Conservation (phyloP, 441 rosid genomes). For the Gossypium gossypioides region DNA sequence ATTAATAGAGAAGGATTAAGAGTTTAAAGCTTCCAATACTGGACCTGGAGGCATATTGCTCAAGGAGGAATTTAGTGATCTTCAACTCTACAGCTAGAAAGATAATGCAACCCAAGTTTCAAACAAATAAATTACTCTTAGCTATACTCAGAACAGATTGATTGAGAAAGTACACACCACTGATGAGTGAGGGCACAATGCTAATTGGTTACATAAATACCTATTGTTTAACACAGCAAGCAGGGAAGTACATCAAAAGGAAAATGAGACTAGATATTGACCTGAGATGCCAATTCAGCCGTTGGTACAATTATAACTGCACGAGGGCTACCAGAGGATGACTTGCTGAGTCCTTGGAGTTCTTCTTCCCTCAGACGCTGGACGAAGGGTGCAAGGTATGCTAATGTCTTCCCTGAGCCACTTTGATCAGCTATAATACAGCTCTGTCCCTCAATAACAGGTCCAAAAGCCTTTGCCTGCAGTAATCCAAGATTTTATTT, state of each 20-base stretch:
- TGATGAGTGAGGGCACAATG: not conserved
- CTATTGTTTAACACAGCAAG: not conserved
- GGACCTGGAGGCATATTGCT: not conserved
- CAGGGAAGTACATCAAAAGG: constrained; percentile 6
- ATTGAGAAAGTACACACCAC: not conserved
- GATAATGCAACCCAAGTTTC: not conserved
- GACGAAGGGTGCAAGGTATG: constrained; percentile 74
- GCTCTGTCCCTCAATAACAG: constrained; percentile 61
- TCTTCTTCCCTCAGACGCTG: constrained; percentile 85
- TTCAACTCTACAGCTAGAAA: not conserved
- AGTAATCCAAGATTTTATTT: constrained; percentile 9
- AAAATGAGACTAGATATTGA: constrained; percentile 17
- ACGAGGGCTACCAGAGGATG: constrained; percentile 55
- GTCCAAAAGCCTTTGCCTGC: constrained; percentile 79
- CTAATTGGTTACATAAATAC: not conserved
- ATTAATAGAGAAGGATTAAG: not conserved
- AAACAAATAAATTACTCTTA: not conserved
- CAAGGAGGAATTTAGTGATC: not conserved
- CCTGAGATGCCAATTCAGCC: constrained; percentile 94
- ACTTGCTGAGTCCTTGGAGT: constrained; percentile 48
- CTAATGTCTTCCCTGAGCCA: constrained; percentile 92
- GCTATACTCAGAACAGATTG: not conserved
- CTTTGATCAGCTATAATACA: constrained; percentile 92
- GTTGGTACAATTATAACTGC: constrained; percentile 76
- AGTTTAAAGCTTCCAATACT: not conserved